Conservation (phyloP, 179 eudicot genomes). For the Monotropa hypopitys region DNA sequence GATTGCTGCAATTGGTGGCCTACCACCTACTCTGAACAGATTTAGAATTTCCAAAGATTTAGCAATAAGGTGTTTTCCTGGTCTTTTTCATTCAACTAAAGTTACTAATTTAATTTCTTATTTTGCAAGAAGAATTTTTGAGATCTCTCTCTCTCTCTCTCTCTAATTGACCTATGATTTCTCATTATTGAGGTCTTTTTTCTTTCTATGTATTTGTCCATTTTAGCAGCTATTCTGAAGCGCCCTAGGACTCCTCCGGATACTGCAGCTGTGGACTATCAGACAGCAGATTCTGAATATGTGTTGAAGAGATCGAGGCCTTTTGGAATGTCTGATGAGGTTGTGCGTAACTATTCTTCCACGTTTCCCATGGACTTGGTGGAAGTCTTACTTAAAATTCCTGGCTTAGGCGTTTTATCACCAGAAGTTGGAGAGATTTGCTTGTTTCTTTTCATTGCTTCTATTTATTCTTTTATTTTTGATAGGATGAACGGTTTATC, state of each 20-base stretch:
- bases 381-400: not conserved
- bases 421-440: conserved; percentile 1
- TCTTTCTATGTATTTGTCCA: not conserved
- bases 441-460: not conserved
- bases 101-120: not conserved
- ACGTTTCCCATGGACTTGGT: conserved; percentile 3
- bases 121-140: not conserved
- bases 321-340: conserved; percentile 65
- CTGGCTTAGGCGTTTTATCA: not conserved
- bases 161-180: not conserved
- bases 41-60: not conserved
- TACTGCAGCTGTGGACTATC: conserved; percentile 63
- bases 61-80: not conserved
- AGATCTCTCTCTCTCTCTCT: not conserved
- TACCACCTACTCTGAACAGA: not conserved
- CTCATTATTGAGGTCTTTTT: not conserved
- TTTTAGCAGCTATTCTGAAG: conserved; percentile 40
- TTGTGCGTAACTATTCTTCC: conserved; percentile 23
- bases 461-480: not conserved
- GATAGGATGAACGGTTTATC: not conserved
- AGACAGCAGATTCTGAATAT: conserved; percentile 78
- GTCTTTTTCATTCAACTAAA: not conserved
- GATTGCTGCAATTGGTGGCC: not conserved
- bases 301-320: conserved; percentile 64
- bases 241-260: conserved; percentile 67